Evolutionary conservation across 371 early-diverging fungal species (phyloP).

Genomic region (Rhizopus sp.): DNA sequence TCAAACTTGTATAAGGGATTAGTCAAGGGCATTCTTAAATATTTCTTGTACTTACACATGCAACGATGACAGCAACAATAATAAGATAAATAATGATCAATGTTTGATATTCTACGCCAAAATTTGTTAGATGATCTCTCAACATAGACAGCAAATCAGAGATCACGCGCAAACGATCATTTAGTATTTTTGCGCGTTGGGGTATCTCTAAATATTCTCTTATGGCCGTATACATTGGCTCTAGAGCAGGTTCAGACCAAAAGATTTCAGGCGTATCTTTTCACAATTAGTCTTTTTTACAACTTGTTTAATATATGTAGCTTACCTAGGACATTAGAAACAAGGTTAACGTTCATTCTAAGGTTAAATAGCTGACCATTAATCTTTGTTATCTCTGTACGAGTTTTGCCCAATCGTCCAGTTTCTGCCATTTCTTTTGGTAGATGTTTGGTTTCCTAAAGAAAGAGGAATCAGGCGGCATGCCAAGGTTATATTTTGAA

Average conservation of each 20-base stretch:
- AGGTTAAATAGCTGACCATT: constrained; percentile 71
- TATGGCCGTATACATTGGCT: constrained; percentile 56
- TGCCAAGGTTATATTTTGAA: not conserved
- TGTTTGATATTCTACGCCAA: constrained; percentile 65
- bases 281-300: not conserved
- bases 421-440: constrained; percentile 56
- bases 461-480: not conserved
- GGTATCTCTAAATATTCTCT: constrained; percentile 76
- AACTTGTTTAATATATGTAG: not conserved
- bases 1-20: constrained; percentile 34
- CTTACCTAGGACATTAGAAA: constrained; percentile 54
- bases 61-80: constrained; percentile 62
- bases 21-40: no score
- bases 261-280: constrained; percentile 60
- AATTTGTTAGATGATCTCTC: constrained; percentile 69
- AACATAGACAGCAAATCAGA: constrained; percentile 85
- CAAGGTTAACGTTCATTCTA: constrained; percentile 62
- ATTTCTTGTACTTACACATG: constrained; percentile 49
- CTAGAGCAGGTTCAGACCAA: constrained; percentile 56
- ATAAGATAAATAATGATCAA: constrained; percentile 70
- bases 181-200: constrained; percentile 82
- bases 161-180: constrained; percentile 79
- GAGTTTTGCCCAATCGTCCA: constrained; percentile 48
- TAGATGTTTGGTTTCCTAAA: constrained; percentile 50
- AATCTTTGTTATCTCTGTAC: constrained; percentile 79